phyloP scores from a whole-genome alignment of 257 asterid species.

The Echium plantagineum region DNA sequence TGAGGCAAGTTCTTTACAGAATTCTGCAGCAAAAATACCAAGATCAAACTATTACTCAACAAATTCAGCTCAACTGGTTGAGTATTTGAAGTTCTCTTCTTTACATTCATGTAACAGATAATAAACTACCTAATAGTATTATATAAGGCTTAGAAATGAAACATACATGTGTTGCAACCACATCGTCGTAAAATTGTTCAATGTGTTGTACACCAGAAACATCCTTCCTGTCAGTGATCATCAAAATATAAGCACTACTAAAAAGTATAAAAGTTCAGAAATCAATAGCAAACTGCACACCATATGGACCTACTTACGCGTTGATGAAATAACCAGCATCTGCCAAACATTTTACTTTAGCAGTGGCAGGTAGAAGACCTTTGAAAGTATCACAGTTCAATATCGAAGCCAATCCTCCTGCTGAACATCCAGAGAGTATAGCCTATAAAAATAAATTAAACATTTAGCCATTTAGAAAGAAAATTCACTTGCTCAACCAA shows the following conservation, averaged over 20 bases:
- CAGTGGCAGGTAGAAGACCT: constrained; percentile 40
- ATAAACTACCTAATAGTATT: neutral
- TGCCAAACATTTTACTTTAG: constrained; percentile 77
- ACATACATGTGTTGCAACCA: constrained; percentile 68
- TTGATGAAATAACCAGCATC: constrained; percentile 93
- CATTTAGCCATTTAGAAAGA: neutral
- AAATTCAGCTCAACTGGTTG: neutral
- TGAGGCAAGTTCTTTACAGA: constrained; percentile 59
- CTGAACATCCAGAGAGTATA: constrained; percentile 86
- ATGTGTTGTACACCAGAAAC: constrained; percentile 57
- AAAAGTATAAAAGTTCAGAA: neutral
- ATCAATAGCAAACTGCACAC: neutral
- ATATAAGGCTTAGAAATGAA: neutral
- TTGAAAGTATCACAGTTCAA: constrained; percentile 72
- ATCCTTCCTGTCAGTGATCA: constrained; percentile 46
- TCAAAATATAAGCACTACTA: neutral
- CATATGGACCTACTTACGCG: constrained; percentile 34
- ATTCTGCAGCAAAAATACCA: constrained; percentile 42
- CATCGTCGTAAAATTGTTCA: constrained; percentile 47
- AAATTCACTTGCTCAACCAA: neutral
- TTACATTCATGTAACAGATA: too few relatives aligned
- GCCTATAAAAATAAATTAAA: constrained; percentile 36
- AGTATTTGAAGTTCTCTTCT: too few relatives aligned
- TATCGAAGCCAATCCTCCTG: constrained; percentile 84
- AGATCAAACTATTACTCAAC: neutral